Evolutionary conservation across 2,329 filamentous ascomycete species (phyloP), one percentile per base, ranked within the genome.

Genomic region (Colletotrichum falcatum): DNA sequence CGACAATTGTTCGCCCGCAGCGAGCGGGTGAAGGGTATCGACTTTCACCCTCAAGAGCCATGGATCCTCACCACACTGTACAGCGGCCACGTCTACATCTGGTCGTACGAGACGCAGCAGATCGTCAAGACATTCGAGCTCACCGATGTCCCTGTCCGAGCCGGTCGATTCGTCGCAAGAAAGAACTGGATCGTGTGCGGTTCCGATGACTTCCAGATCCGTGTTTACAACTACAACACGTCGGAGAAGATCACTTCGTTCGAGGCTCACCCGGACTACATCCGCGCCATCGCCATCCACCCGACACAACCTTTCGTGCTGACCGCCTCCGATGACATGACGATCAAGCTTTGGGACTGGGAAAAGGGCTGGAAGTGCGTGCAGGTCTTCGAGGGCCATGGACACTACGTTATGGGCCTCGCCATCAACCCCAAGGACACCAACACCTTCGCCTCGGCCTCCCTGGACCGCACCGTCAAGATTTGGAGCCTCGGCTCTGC

Each of bases 181-280:
- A 99, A 99, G 90, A 99, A 98, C 83, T 99, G 96, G 96, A 97
- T 97, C 76, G 94, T 97, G 65, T 96, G 94, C 83, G 96, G 96
- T 79, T 95, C 92, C 75, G 94, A 97, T 84, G 94, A 97, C 84
- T 97, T 84, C 85, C 86, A 65, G 63, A 63, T 90, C 64, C 92
- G 95, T 76, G 93, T 97, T 74, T 97, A 97, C 89, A 98, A 99
- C 86, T 99, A 98, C 88, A 98, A 99, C 85, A 99, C 96, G 64
- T 97, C 94, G 71, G 96, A 99, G 84, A 98, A 98, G 89, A 96
- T 98, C 78, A 95, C 94, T 64, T 93, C 93, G 20, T 98, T 98
- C 82, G 95, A 98, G 84, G 95, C 95, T 61, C 96, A 99, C 80
- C 96, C 96, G 72, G 96, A 99, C 83, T 99, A 99, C 79, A 98